A percentile compares a stretch with the other conserved stretches of the same genome.
phyloP scores from a whole-genome alignment of 2,329 filamentous ascomycete species.

The Beauveria bassiana region DNA sequence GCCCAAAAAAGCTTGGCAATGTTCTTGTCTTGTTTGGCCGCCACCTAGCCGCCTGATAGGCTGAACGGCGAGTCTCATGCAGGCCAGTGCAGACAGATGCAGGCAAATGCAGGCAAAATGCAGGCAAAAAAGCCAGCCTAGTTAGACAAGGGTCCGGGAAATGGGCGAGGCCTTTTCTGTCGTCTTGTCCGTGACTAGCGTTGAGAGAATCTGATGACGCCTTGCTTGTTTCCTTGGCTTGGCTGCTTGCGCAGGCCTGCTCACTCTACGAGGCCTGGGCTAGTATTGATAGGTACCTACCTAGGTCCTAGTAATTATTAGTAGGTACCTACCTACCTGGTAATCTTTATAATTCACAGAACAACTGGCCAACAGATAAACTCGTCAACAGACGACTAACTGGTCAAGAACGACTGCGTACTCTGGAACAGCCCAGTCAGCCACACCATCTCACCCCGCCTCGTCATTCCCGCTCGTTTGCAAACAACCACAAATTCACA shows the following conservation, averaged over 20 bases:
- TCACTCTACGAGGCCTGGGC: too few species aligned
- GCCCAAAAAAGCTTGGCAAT: conserved; percentile 10
- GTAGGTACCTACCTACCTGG: too few species aligned
- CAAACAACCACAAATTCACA: background rate
- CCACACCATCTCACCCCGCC: background rate
- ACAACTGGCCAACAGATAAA: too few species aligned
- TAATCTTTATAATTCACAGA: too few species aligned
- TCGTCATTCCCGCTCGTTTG: background rate
- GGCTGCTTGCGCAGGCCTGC: background rate
- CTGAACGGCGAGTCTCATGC: background rate
- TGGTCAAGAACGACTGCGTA: background rate
- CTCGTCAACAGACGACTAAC: background rate
- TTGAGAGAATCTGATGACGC: background rate
- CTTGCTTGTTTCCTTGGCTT: background rate
- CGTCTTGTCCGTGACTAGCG: conserved; percentile 4
- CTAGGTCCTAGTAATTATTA: too few species aligned
- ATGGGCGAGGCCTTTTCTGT: conserved; percentile 10
- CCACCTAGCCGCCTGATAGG: background rate
- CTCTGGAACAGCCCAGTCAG: background rate
- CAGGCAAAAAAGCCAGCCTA: background rate
- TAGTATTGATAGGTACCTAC: too few species aligned
- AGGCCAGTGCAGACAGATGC: conserved; percentile 1
- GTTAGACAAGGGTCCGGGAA: conserved; percentile 9
- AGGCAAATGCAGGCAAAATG: background rate
- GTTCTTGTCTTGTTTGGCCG: conserved; percentile 7